Conservation (phyloP, 2,329 filamentous ascomycete genomes). For the Mycosphaerelloides madeirae region DNA sequence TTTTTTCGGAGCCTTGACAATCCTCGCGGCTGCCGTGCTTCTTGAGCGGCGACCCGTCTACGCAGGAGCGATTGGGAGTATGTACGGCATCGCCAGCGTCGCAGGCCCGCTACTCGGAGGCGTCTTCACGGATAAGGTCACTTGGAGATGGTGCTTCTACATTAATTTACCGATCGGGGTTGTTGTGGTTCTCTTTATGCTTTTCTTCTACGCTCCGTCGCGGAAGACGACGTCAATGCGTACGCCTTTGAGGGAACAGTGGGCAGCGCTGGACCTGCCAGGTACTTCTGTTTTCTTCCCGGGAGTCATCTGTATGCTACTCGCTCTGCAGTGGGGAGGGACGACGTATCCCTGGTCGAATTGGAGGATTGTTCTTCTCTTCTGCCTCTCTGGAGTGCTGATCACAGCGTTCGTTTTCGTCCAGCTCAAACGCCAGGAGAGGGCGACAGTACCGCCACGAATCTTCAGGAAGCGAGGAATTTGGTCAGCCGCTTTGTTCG, state of each 20-base stretch:
- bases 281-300: slow-evolving; percentile 25
- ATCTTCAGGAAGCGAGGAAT: slow-evolving; percentile 45
- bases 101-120: slow-evolving; percentile 16
- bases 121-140: slow-evolving; percentile 38
- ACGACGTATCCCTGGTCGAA: slow-evolving; percentile 39
- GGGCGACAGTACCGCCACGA: slow-evolving; percentile 44
- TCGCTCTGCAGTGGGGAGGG: slow-evolving; percentile 49
- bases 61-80: slow-evolving; percentile 19
- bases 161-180: slow-evolving; percentile 52
- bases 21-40: slow-evolving; percentile 20
- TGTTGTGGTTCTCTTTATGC: slow-evolving; percentile 34
- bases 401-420: slow-evolving; percentile 38
- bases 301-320: slow-evolving; percentile 39
- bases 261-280: background rate
- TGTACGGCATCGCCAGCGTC: slow-evolving; percentile 8
- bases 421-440: slow-evolving; percentile 40
- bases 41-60: slow-evolving; percentile 10
- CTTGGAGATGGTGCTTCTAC: slow-evolving; percentile 46
- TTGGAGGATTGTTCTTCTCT: slow-evolving; percentile 39
- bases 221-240: slow-evolving; percentile 26
- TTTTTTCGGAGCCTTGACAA: slow-evolving; percentile 25
- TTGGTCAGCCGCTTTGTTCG: slow-evolving; percentile 18
- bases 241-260: slow-evolving; percentile 20
- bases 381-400: slow-evolving; percentile 44
- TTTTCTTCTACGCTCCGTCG: slow-evolving; percentile 34